Evolutionary conservation across 495 filamentous ascomycete genomes (phyloP), one percentile per base, ranked within the genome.

Genomic region (Penicillium herquei): DNA sequence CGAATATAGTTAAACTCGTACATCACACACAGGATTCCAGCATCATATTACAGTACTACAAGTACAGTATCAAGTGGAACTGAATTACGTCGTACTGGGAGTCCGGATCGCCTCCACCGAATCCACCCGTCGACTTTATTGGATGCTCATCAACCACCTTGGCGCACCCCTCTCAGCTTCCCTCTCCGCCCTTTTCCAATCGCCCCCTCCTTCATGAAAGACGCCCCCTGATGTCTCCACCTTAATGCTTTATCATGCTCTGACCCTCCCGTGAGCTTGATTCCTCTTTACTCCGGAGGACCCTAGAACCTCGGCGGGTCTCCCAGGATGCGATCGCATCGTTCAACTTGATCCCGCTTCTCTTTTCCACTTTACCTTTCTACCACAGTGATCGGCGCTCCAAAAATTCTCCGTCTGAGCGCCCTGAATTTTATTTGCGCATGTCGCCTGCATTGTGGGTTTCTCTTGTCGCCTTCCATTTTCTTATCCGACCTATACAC

Each of bases 91-190:
- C 34, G 43, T 48, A 43, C 48, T 13, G 21, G 40, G 21, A 47
- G 35, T 52, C 39, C 39, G 50, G 50, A 52, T 51, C 58, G 58
- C 49, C 55, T 50, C 51, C 54, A 57, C 57, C 21, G 39, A 57
- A 54, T 51, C 55, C 54, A 62, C 59, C 35, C 33, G 35, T 37
- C 34, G 60, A 57, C 45, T 48, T 55, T 58, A 61, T 61, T 64
- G 62, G 58, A 54, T 61, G 48, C 48, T 47, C 50, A 53, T 51
- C 56, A 39, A 26, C 40, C 37, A 44, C 53, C 56, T 63, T 60
- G 61, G 61, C 21, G 21, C 59, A 47, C 55, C 39, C 40, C 61
- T 56, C 57, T 58, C 57, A 61, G 55, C 54, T 64, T 63, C 33
- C 40, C 33, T 50, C 57, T 56, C 51, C 55, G 43, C 39, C 49